These are phyloP conservation scores for Diaporthe humulicola DNA, from an alignment of 2,329 filamentous ascomycete species.

Conservation along the genomic window DNA sequence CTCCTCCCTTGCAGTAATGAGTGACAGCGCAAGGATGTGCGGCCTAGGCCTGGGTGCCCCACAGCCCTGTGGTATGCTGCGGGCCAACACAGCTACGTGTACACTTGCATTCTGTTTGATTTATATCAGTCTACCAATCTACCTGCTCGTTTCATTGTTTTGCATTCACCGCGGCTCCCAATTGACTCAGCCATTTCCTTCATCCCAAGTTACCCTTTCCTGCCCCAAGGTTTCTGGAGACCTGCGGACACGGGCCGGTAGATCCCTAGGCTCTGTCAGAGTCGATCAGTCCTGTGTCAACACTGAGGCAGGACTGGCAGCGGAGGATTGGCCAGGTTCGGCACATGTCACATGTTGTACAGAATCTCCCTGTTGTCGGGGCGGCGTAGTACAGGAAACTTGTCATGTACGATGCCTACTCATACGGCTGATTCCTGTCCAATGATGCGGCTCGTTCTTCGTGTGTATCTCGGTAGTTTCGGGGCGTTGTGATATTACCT, in stretches of 20 bases:
- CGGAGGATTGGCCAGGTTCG: background rate
- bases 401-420: background rate
- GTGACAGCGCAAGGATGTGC: constrained; percentile 15
- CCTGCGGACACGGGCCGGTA: background rate
- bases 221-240: background rate
- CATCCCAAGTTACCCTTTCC: background rate
- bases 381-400: background rate
- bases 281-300: background rate
- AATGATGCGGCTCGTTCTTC: background rate
- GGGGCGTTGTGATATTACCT: background rate
- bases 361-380: background rate
- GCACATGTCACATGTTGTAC: background rate
- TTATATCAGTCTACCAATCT: background rate
- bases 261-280: background rate
- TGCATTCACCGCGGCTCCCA: background rate
- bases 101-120: constrained; percentile 1
- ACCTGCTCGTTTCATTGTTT: background rate
- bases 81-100: constrained; percentile 13
- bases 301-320: background rate
- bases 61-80: background rate
- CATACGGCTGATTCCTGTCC: constrained; percentile 8
- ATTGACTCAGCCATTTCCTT: background rate
- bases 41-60: constrained; percentile 15
- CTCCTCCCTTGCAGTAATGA: constrained; percentile 24
- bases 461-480: background rate